Evolutionary conservation across 2,329 filamentous ascomycete genomes (phyloP), one percentile per base, ranked within the genome.

Genomic region (Cercospora sojina): DNA sequence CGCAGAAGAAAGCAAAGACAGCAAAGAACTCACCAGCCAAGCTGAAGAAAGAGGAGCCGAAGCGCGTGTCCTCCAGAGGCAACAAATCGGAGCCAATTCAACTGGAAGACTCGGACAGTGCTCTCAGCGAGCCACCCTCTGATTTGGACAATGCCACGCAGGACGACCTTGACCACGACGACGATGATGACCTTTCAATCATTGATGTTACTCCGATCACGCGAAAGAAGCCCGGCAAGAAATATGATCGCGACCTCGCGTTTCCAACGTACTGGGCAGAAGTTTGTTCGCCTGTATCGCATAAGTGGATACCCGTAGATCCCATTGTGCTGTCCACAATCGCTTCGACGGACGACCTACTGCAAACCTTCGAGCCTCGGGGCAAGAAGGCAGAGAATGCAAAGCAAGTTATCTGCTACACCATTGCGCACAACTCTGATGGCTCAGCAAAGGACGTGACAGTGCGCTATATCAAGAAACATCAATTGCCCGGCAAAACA

Each of bases 181-280:
- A 87, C 59, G 86, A 84, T 57, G 86, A 88, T 63, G 84, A 88
- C 59, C 83, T 87, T 7, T 87, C 86, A 0, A 80, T 88, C 1
- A 78, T 89, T 7, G 86, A 90, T 64, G 70, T 89, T 20, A 83
- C 82, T 12, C 79, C 82, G 32, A 69, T 79, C 8, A 78, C 79
- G 2, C 79, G 81, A 20, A 84, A 80, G 70, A 79, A 70, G 41
- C 64, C 77, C 43, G 74, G 75, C 27, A 84, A 83, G 66, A 83
- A 84, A 62, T 91, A 89, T 72, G 92, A 96, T 72, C 83, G 85
- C 20, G 93, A 96, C 71, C 83, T 97, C 29, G 87, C 89, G 2
- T 95, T 90, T 70, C 93, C 95, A 1, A 90, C 91, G 59, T 98
- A 98, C 77, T 99, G 95, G 95, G 90, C 91, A 0, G 95, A 99